Evolutionary conservation across 441 rosid species (phyloP), one percentile per base, ranked within the genome.

Genomic region (Pelargonium myrrhifolium): DNA sequence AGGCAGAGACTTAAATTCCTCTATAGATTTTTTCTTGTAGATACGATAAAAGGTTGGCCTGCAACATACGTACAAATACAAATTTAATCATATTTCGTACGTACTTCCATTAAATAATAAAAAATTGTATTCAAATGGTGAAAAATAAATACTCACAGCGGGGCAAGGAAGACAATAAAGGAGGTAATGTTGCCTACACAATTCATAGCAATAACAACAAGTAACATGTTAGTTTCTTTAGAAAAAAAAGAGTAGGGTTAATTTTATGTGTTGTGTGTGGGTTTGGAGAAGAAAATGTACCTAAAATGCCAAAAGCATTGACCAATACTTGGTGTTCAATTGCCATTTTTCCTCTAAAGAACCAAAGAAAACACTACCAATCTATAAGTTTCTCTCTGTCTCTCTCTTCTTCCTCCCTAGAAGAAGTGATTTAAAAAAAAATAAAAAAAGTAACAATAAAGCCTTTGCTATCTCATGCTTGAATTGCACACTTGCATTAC

Each of bases 11-110:
- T 91, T 96, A 72, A 77, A 91, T 40, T 92, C 96, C 74, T 85
- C 87, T 6, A 92, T 77, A 3, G 90, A 71, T 74, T 85, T 91
- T 78, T 86, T 87, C 88, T 84, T 86, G 77, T 78, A 85, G 42
- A 91, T 86, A 55, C 76, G 82, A 67, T 78, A 75, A 71, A 91
- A 91, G 28, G 96, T 86, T 9, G 97, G 96, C 83, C 93, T 87
- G 76, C 11, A 21, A 35, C 2, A 26, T n/a, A n/a, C n/a, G n/a
- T 17, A 49, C 28, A 8, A 0, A 14, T 1, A 43, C 7, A 24
- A 47, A 43, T 43, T 20, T 9, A 1, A 31, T 3, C 0, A 5
- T 24, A 21, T 12, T 22, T 9, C 10, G n/a, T n/a, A n/a, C n/a
- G n/a, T n/a, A n/a, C n/a, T n/a, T n/a, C n/a, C n/a, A n/a, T n/a